phyloP scores from a whole-genome alignment of 192 early-diverging fungal genomes.

The Backusella tuberculispora region DNA sequence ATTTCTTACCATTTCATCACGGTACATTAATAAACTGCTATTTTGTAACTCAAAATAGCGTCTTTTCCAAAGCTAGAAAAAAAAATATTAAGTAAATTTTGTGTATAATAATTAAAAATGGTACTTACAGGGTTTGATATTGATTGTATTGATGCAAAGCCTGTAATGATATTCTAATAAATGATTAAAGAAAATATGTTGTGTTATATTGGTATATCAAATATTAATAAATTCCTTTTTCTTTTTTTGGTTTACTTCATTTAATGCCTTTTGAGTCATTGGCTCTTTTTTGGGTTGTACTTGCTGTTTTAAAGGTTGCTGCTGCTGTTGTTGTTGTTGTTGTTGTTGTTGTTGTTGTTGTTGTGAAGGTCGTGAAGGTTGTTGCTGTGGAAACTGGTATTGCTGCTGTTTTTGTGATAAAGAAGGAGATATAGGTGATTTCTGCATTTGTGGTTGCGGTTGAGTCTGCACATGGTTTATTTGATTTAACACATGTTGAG shows the following conservation, averaged over 20 bases:
- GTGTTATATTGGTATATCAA: background rate
- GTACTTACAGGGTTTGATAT: slow-evolving; percentile 32
- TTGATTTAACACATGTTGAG: background rate
- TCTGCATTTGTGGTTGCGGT: background rate
- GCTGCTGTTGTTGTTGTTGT: slow-evolving; percentile 31
- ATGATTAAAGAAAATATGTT: slow-evolving; percentile 12
- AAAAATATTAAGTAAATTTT: background rate
- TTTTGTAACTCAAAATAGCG: slow-evolving; percentile 62
- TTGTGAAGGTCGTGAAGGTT: too few relatives aligned
- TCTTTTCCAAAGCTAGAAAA: slow-evolving; percentile 59
- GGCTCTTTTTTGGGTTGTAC: slow-evolving; percentile 39
- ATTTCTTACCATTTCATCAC: slow-evolving; percentile 45
- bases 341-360: slow-evolving; percentile 17
- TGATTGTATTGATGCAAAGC: slow-evolving; percentile 38
- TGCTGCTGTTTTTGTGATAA: background rate
- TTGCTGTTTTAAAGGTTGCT: background rate
- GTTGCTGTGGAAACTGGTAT: background rate
- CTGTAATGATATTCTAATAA: slow-evolving; percentile 35
- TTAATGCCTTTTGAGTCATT: slow-evolving; percentile 39
- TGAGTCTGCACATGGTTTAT: background rate
- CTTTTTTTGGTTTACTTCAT: slow-evolving; percentile 40
- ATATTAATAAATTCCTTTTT: slow-evolving; percentile 40
- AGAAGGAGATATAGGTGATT: too few relatives aligned
- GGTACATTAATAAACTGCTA: slow-evolving; percentile 49
- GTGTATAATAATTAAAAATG: background rate